Percentiles rank a stretch among this genome's conserved stretches.
phyloP scores from a whole-genome alignment of 2,329 filamentous ascomycete genomes.

The Plenodomus tracheiphilus region DNA sequence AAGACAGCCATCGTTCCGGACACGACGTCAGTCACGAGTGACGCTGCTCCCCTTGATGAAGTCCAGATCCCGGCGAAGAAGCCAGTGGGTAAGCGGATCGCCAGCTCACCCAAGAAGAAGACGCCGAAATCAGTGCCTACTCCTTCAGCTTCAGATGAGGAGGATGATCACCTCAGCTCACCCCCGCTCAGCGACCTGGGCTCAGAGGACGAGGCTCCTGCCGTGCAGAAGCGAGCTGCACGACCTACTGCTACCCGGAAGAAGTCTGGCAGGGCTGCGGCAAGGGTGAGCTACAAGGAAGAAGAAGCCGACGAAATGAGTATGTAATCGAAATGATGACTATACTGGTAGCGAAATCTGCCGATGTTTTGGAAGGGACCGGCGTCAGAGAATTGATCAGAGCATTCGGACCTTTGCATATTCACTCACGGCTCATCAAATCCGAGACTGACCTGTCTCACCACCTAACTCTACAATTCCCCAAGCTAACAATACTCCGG shows the following conservation, averaged over 20 bases:
- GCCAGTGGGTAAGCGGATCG: slow-evolving; percentile 27
- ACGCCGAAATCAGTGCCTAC: slow-evolving; percentile 47
- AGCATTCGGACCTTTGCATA: slow-evolving; percentile 6
- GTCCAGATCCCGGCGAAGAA: slow-evolving; percentile 46
- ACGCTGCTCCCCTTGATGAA: slow-evolving; percentile 35
- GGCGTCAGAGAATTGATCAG: background rate
- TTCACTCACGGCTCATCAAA: background rate
- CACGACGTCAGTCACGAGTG: slow-evolving; percentile 27
- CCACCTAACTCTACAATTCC: background rate
- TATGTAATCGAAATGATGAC: slow-evolving; percentile 14
- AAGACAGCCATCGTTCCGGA: slow-evolving; percentile 25
- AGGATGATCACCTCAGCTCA: slow-evolving; percentile 39
- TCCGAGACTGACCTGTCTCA: background rate
- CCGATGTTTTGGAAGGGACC: background rate
- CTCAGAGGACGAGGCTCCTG: slow-evolving; percentile 25
- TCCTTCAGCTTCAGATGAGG: slow-evolving; percentile 47
- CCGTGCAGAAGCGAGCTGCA: slow-evolving; percentile 27
- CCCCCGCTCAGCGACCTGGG: slow-evolving; percentile 48
- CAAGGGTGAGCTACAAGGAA: slow-evolving; percentile 41
- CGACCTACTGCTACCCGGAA: slow-evolving; percentile 27
- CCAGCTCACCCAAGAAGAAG: slow-evolving; percentile 43
- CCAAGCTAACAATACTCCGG: background rate
- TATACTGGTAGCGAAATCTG: background rate
- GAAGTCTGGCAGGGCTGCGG: slow-evolving; percentile 29
- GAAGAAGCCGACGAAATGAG: slow-evolving; percentile 37